Conservation (phyloP, 441 rosid species). For the Gossypium gossypioides region DNA sequence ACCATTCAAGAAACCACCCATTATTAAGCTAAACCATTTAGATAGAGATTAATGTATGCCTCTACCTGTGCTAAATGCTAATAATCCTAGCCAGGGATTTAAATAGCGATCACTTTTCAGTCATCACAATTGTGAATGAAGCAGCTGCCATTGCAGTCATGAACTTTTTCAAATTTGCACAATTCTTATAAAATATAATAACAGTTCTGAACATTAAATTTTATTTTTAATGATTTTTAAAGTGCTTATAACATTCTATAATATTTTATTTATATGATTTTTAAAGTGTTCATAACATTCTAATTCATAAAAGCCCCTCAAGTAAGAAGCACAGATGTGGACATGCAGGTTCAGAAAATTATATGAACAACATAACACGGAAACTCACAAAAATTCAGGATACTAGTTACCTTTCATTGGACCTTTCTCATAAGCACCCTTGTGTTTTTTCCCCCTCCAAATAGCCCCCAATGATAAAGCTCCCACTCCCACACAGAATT, state of each 20-base stretch:
- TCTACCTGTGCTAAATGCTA: neutral
- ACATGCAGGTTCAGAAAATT: neutral
- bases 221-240: too few species aligned
- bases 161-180: too few species aligned
- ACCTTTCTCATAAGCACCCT: neutral
- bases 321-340: neutral
- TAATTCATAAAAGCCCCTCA: neutral
- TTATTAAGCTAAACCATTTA: neutral
- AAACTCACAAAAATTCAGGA: neutral
- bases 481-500: neutral
- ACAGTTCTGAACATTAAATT: too few species aligned
- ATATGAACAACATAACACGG: neutral
- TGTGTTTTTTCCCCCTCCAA: neutral
- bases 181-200: too few species aligned
- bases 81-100: neutral
- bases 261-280: too few species aligned
- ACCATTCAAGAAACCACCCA: neutral
- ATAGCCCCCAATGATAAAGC: neutral
- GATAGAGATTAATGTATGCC: neutral
- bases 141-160: too few species aligned
- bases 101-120: too few species aligned
- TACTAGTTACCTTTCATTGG: neutral
- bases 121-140: too few species aligned
- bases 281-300: too few species aligned
- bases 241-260: too few species aligned